phyloP scores from a whole-genome alignment of 129 eudicot genomes.

The Dittrichia graveolens region DNA sequence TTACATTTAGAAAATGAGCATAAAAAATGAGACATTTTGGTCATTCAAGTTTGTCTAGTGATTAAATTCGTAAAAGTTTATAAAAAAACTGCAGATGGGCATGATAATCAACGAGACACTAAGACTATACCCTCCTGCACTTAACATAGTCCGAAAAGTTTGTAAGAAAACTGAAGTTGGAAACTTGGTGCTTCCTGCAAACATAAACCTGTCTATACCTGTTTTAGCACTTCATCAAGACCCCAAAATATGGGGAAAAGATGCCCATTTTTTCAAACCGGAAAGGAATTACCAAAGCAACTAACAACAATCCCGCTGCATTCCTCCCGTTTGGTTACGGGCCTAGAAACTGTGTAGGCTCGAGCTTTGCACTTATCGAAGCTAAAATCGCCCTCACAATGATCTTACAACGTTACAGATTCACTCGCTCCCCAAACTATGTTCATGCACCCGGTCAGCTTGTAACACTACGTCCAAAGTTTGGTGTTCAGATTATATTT shows the following conservation, averaged over 20 bases:
- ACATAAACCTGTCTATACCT: conserved; percentile 40
- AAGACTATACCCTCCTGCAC: conserved; percentile 59
- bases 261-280: conserved; percentile 58
- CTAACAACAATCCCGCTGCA: conserved; percentile 47
- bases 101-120: conserved; percentile 70
- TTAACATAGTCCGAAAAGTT: conserved; percentile 35
- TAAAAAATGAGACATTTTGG: no score
- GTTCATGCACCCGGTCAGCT: conserved; percentile 42
- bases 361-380: conserved; percentile 49
- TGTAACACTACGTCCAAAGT: conserved; percentile 43
- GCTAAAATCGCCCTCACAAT: conserved; percentile 49
- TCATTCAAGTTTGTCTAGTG: no score
- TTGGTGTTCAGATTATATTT: conserved; percentile 49
- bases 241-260: conserved; percentile 57
- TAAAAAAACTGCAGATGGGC: conserved; percentile 52
- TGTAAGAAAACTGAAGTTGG: conserved; percentile 39
- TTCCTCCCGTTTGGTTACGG: conserved; percentile 59
- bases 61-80: no score
- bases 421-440: conserved; percentile 45
- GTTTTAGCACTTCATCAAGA: conserved; percentile 57
- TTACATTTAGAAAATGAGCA: no score
- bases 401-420: conserved; percentile 48
- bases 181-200: conserved; percentile 40
- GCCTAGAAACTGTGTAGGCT: conserved; percentile 52
- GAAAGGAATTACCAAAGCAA: conserved; percentile 62